Percentiles rank a stretch among this genome's conserved stretches.
These are phyloP conservation scores for Bacidia gigantensis DNA, from an alignment of 495 filamentous ascomycete species.

Conservation along the genomic window DNA sequence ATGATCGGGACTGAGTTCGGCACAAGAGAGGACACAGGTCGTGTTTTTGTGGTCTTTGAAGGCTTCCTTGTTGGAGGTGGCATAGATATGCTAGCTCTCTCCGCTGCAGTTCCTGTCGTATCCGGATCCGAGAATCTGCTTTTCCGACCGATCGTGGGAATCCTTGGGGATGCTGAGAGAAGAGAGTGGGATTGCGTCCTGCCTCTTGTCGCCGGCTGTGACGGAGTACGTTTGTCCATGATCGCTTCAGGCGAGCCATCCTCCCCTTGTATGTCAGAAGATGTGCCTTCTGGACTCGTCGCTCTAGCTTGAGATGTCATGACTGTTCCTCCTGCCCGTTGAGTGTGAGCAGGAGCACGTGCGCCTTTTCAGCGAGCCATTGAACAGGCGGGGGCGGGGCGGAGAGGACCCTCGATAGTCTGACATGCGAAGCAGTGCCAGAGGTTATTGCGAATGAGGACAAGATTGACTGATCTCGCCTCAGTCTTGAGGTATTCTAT, in stretches of 20 bases:
- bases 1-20: constrained; percentile 9
- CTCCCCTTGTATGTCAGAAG: neutral
- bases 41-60: neutral
- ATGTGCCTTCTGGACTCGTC: constrained; percentile 19
- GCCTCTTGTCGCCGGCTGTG: constrained; percentile 6
- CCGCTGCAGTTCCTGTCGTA: constrained; percentile 33
- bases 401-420: neutral
- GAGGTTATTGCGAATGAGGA: no score
- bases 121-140: constrained; percentile 38
- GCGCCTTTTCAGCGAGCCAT: neutral
- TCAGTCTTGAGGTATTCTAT: no score
- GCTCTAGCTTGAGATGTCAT: constrained; percentile 20
- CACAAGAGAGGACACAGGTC: constrained; percentile 8
- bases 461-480: no score
- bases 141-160: constrained; percentile 33
- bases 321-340: neutral
- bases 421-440: no score
- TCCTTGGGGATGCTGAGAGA: constrained; percentile 20
- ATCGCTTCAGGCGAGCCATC: constrained; percentile 5
- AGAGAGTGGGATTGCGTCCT: constrained; percentile 25
- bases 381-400: neutral
- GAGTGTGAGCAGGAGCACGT: constrained; percentile 1
- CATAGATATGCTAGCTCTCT: constrained; percentile 47
- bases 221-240: constrained; percentile 8
- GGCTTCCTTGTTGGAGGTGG: constrained; percentile 34